Conservation (phyloP, 2,329 filamentous ascomycete species). For the Metarhizium album region DNA sequence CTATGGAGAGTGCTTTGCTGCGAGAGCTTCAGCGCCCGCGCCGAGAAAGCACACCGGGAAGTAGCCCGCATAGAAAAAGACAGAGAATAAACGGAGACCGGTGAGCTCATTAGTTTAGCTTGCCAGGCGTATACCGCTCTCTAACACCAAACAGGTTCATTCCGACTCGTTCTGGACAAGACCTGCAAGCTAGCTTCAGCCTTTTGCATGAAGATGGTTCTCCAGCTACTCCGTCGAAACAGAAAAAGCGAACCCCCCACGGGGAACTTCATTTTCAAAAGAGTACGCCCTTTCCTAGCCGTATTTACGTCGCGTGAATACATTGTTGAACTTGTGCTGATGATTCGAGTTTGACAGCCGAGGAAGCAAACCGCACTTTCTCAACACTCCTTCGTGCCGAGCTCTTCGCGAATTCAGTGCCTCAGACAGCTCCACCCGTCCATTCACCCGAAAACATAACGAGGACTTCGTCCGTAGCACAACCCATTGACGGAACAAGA, state of each 20-base stretch:
- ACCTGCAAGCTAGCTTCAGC: slow-evolving; percentile 86
- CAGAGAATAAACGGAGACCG: slow-evolving; percentile 51
- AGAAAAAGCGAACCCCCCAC: slow-evolving; percentile 75
- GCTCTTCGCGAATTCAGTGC: slow-evolving; percentile 82
- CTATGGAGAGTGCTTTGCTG: slow-evolving; percentile 38
- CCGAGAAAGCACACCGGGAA: slow-evolving; percentile 40
- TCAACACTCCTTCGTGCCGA: slow-evolving; percentile 80
- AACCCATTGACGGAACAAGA: slow-evolving; percentile 54
- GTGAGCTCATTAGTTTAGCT: slow-evolving; percentile 26
- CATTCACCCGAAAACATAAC: slow-evolving; percentile 48
- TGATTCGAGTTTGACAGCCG: slow-evolving; percentile 37
- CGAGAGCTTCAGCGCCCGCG: slow-evolving; percentile 40
- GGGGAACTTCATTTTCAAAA: slow-evolving; percentile 91
- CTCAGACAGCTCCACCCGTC: slow-evolving; percentile 60
- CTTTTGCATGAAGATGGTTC: slow-evolving; percentile 87
- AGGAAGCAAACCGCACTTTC: slow-evolving; percentile 92
- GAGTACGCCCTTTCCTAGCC: slow-evolving; percentile 45
- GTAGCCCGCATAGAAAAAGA: slow-evolving; percentile 47
- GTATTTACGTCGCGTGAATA: slow-evolving; percentile 12
- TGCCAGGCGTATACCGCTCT: neutral
- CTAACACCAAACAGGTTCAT: slow-evolving; percentile 61
- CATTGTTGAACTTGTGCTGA: slow-evolving; percentile 2
- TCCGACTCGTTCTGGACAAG: slow-evolving; percentile 83
- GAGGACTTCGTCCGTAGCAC: slow-evolving; percentile 39
- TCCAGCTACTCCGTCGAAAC: slow-evolving; percentile 78